phyloP scores from a whole-genome alignment of 768 basidiomycete genomes.

The Mycena crocata region DNA sequence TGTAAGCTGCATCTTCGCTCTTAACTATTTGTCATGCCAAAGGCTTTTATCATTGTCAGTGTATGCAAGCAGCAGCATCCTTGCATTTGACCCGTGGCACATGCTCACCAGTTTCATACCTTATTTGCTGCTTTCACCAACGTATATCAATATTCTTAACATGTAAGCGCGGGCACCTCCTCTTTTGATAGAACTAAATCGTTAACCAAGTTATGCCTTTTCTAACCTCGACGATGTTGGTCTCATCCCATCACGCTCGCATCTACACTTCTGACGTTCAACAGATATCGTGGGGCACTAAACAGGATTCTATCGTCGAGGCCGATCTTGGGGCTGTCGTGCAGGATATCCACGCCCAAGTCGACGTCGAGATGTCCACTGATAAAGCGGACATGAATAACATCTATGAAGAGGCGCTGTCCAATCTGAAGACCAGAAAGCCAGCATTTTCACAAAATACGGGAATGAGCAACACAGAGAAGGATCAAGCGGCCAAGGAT shows the following conservation, averaged over 20 bases:
- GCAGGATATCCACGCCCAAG: constrained; percentile 83
- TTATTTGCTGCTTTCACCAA: constrained; percentile 88
- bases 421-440: constrained; percentile 73
- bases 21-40: not conserved
- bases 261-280: not conserved
- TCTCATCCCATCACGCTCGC: constrained; percentile 22
- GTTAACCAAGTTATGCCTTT: constrained; percentile 75
- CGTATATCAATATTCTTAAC: constrained; percentile 80
- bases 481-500: constrained; percentile 80
- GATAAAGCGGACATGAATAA: constrained; percentile 86
- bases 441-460: constrained; percentile 46
- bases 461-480: constrained; percentile 63
- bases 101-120: constrained; percentile 91
- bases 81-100: constrained; percentile 97
- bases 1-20: constrained; percentile 4
- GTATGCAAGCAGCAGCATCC: constrained; percentile 79
- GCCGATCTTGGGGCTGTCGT: constrained; percentile 87
- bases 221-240: constrained; percentile 84
- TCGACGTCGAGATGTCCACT: constrained; percentile 88
- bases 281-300: constrained; percentile 96
- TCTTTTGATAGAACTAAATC: not conserved
- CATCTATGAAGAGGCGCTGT: constrained; percentile 86
- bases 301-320: constrained; percentile 80
- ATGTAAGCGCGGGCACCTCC: constrained; percentile 61
- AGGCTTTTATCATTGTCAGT: constrained; percentile 51